Conservation (phyloP, 192 early-diverging fungal genomes). For the Umbelopsis vinacea region DNA sequence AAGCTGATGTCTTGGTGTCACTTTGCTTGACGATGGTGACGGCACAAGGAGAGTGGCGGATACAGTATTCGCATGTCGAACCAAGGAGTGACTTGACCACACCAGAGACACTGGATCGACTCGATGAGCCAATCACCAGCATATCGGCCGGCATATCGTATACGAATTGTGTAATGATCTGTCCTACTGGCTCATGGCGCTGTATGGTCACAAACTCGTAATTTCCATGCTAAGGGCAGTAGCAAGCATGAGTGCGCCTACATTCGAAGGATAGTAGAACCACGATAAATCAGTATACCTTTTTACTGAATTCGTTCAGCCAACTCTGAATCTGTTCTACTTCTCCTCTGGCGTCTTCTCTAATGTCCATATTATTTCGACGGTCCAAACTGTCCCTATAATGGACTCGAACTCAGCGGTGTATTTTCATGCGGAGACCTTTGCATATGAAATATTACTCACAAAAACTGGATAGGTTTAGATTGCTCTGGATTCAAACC, state of each 20-base stretch:
- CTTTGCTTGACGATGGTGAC: constrained; percentile 8
- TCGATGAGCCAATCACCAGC: constrained; percentile 6
- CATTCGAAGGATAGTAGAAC: too few species aligned
- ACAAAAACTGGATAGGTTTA: not conserved
- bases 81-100: not conserved
- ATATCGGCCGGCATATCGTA: not conserved
- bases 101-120: not conserved
- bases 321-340: not conserved
- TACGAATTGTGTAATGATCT: not conserved
- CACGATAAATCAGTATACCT: not conserved
- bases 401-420: not conserved
- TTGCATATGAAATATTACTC: not conserved
- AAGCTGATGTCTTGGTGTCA: not conserved
- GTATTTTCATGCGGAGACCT: not conserved
- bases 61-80: constrained; percentile 2
- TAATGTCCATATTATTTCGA: constrained; percentile 1
- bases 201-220: not conserved
- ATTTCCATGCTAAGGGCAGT: not conserved
- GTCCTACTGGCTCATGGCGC: constrained; percentile 4
- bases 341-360: not conserved
- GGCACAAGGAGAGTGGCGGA: constrained; percentile 1
- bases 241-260: not conserved
- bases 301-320: not conserved
- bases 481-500: not conserved
- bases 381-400: not conserved